phyloP scores from a whole-genome alignment of 805 yeast genomes.

The Pichia californica region DNA sequence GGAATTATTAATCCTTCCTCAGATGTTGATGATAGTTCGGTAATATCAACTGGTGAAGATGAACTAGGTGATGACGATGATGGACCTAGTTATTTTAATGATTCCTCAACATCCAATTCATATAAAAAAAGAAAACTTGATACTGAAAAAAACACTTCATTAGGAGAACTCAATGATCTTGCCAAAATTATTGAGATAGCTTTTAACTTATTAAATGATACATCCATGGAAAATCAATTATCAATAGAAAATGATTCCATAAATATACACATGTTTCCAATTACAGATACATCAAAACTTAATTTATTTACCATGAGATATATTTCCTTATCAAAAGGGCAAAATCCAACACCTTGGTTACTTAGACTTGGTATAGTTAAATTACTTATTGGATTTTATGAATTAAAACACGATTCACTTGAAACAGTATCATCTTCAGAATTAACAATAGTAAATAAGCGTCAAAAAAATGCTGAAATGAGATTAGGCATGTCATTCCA shows the following conservation, averaged over 20 bases:
- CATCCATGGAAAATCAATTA: constrained; percentile 7
- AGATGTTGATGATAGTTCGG: constrained; percentile 10
- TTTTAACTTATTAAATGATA: constrained; percentile 15
- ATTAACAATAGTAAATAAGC: neutral
- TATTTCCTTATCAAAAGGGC: constrained; percentile 8
- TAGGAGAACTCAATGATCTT: constrained; percentile 12
- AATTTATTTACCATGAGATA: constrained; percentile 23
- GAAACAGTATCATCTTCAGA: neutral
- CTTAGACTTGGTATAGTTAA: constrained; percentile 30
- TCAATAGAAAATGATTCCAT: constrained; percentile 10
- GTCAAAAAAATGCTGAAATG: neutral
- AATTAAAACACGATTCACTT: constrained; percentile 15
- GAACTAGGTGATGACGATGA: neutral
- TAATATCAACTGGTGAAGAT: constrained; percentile 3
- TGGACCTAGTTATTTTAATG: neutral
- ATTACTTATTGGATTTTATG: constrained; percentile 29
- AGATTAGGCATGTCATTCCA: constrained; percentile 13
- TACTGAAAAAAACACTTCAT: too few relatives aligned
- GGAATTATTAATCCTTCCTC: constrained; percentile 1
- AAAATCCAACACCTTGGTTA: constrained; percentile 34
- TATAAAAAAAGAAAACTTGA: neutral
- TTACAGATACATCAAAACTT: neutral
- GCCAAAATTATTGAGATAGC: constrained; percentile 12
- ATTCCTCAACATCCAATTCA: neutral
- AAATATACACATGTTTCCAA: constrained; percentile 13